Evolutionary conservation across 495 filamentous ascomycete genomes (phyloP).

Genomic region (Amphirosellinia nigrospora): DNA sequence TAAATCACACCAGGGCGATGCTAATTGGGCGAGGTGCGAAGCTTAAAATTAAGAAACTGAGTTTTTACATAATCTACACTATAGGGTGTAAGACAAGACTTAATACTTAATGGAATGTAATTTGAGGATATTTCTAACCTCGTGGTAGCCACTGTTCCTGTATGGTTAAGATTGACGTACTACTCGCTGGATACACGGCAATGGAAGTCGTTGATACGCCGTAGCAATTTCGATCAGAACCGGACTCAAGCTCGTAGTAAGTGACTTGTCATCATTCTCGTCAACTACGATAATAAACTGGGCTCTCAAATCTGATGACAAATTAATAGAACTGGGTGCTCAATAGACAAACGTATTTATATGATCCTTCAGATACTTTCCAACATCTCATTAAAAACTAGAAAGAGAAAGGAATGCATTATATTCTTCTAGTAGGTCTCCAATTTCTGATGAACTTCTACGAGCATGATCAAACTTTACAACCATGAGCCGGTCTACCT

Average conservation of each 20-base stretch:
- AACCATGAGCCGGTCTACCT: not conserved
- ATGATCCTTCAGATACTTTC: not conserved
- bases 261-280: not conserved
- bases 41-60: too few species aligned
- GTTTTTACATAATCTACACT: too few species aligned
- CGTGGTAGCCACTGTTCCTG: not conserved
- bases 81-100: too few species aligned
- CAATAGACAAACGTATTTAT: too few species aligned
- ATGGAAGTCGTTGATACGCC: not conserved
- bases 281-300: not conserved
- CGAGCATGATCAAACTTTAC: not conserved
- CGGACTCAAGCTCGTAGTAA: not conserved
- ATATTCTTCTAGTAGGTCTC: not conserved
- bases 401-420: not conserved
- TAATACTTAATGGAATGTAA: too few species aligned
- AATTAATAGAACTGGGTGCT: not conserved
- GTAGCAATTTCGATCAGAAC: not conserved
- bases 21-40: too few species aligned
- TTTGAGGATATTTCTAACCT: not conserved
- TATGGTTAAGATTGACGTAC: not conserved
- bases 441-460: not conserved
- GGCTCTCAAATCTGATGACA: not conserved
- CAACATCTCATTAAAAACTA: not conserved
- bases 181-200: not conserved
- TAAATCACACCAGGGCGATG: too few species aligned